Conservation (phyloP, 2,329 filamentous ascomycete species). For the Parastagonospora avenae region DNA sequence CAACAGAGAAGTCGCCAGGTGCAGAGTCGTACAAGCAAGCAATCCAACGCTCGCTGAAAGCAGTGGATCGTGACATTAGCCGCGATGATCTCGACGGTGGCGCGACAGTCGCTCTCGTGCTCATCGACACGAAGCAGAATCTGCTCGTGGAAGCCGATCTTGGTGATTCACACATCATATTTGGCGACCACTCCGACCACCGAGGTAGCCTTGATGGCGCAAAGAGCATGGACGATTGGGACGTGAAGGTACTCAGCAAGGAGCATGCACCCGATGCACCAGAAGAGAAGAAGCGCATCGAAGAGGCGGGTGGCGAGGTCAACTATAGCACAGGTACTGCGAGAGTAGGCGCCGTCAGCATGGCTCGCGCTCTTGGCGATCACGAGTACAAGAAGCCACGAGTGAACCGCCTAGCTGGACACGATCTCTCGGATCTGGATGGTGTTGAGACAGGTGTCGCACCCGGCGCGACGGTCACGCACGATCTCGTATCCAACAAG, state of each 20-base stretch:
- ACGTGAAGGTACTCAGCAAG: constrained; percentile 19
- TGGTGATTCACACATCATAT: constrained; percentile 29
- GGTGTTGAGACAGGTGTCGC: constrained; percentile 31
- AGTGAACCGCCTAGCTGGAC: constrained; percentile 29
- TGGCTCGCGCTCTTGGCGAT: constrained; percentile 31
- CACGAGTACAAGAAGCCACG: constrained; percentile 28
- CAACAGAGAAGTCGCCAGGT: constrained; percentile 14
- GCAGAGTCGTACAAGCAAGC: constrained; percentile 26
- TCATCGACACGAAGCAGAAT: constrained; percentile 28
- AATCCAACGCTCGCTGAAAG: constrained; percentile 27
- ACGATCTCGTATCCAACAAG: constrained; percentile 29
- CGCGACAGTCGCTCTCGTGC: constrained; percentile 27
- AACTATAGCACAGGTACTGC: constrained; percentile 28
- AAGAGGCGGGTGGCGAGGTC: constrained; percentile 28
- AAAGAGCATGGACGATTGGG: constrained; percentile 21
- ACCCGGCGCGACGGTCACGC: constrained; percentile 23
- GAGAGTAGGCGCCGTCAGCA: constrained; percentile 30
- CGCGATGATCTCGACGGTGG: constrained; percentile 23
- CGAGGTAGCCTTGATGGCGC: constrained; percentile 4
- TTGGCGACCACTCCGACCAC: constrained; percentile 18
- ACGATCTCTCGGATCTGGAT: constrained; percentile 28
- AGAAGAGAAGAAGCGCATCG: constrained; percentile 23
- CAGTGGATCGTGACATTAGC: constrained; percentile 23
- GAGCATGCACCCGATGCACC: constrained; percentile 26
- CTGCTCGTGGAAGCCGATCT: constrained; percentile 28